Percentiles rank a stretch among this genome's conserved stretches.
phyloP scores from a whole-genome alignment of 2,329 filamentous ascomycete species.

The Fusarium caatingaense region DNA sequence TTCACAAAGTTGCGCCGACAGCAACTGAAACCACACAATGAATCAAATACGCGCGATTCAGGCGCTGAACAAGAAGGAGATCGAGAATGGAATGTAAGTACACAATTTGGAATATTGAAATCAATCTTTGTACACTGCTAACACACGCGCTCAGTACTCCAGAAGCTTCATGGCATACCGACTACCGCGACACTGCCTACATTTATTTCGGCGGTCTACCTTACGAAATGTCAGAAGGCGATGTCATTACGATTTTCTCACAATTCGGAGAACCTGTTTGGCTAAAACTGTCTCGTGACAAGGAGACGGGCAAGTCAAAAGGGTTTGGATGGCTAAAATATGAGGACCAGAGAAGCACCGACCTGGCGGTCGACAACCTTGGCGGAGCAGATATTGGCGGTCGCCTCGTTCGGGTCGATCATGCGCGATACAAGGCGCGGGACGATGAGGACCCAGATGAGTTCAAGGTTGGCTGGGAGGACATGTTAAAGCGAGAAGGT shows the following conservation, averaged over 20 bases:
- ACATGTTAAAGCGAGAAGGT: constrained; percentile 66
- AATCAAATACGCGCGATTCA: constrained; percentile 94
- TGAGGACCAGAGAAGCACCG: constrained; percentile 95
- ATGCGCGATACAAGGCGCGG: constrained; percentile 88
- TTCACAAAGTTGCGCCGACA: not conserved
- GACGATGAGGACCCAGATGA: constrained; percentile 79
- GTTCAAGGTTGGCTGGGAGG: constrained; percentile 68
- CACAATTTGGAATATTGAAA: not conserved
- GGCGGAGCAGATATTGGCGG: constrained; percentile 87
- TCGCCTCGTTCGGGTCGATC: constrained; percentile 86
- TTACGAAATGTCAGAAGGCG: constrained; percentile 93
- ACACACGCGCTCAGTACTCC: constrained; percentile 68
- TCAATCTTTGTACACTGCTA: not conserved
- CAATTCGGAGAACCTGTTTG: constrained; percentile 96
- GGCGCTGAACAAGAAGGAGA: constrained; percentile 91
- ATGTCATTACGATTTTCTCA: constrained; percentile 95
- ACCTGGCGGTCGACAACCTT: constrained; percentile 95
- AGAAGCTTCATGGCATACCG: constrained; percentile 93
- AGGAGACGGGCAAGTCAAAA: constrained; percentile 93
- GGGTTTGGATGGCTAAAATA: constrained; percentile 98
- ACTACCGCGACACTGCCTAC: constrained; percentile 97
- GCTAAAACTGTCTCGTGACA: constrained; percentile 91
- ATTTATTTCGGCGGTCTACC: constrained; percentile 95
- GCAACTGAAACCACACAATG: constrained; percentile 65
- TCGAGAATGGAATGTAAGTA: constrained; percentile 84